These are phyloP conservation scores for Colletotrichum costaricense DNA, from an alignment of 2,329 filamentous ascomycete genomes.

Conservation along the genomic window DNA sequence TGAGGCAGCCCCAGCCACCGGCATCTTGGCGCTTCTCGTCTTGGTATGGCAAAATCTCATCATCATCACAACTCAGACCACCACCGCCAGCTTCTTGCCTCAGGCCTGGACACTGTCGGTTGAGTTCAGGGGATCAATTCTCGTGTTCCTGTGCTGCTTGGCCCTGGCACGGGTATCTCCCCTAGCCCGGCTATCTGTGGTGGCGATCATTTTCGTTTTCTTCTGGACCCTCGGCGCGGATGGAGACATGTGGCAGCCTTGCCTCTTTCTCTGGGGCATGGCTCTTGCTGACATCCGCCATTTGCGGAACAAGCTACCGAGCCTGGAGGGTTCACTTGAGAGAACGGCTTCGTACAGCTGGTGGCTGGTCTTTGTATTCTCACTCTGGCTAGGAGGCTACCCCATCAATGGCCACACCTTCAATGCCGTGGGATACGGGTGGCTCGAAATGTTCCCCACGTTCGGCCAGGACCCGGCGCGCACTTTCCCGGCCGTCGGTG, in stretches of 20 bases:
- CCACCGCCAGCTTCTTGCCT: slow-evolving; percentile 61
- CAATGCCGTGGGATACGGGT: slow-evolving; percentile 25
- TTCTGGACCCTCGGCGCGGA: slow-evolving; percentile 39
- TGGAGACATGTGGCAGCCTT: background rate
- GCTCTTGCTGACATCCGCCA: slow-evolving; percentile 22
- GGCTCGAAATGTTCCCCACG: slow-evolving; percentile 28
- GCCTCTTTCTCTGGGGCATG: slow-evolving; percentile 29
- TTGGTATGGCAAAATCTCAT: slow-evolving; percentile 63
- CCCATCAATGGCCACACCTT: background rate
- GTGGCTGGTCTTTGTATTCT: background rate
- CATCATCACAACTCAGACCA: slow-evolving; percentile 61
- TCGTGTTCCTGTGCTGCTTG: slow-evolving; percentile 64
- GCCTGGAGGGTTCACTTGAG: background rate
- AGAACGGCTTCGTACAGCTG: background rate
- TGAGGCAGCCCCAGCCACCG: slow-evolving; percentile 34
- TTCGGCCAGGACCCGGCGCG: background rate
- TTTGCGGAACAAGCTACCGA: background rate
- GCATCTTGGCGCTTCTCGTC: slow-evolving; percentile 51
- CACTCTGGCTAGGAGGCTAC: slow-evolving; percentile 23
- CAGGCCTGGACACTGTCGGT: slow-evolving; percentile 73
- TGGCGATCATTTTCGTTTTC: slow-evolving; percentile 55
- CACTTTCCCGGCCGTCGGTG: slow-evolving; percentile 5
- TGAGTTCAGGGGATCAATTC: slow-evolving; percentile 68
- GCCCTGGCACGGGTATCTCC: slow-evolving; percentile 59
- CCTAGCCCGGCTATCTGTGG: slow-evolving; percentile 53